Evolutionary conservation across 1,284 basidiomycete species (phyloP).

Genomic region (Veloboletus limbatus): DNA sequence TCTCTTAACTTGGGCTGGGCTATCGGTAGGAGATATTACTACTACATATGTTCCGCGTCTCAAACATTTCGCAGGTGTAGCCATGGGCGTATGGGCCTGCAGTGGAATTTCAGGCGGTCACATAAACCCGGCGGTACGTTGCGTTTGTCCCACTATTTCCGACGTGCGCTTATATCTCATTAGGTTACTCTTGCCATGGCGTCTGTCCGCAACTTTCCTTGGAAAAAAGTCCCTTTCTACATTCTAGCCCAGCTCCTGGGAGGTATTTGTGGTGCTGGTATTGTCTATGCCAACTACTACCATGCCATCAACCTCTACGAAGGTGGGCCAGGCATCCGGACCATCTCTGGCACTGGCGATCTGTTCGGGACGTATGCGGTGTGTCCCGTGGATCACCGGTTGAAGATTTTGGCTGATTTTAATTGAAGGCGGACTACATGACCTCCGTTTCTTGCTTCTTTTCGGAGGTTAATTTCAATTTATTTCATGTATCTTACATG

Average conservation of each 20-base stretch:
- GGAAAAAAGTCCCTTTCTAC: slow-evolving; percentile 74
- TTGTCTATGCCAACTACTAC: slow-evolving; percentile 76
- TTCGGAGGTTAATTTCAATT: slow-evolving; percentile 40
- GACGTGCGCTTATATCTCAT: slow-evolving; percentile 4
- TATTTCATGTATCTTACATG: slow-evolving; percentile 8
- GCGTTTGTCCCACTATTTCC: slow-evolving; percentile 13
- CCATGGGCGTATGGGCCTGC: slow-evolving; percentile 67
- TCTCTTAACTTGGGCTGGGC: slow-evolving; percentile 69
- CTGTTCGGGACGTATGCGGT: slow-evolving; percentile 75
- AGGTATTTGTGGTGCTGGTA: slow-evolving; percentile 60
- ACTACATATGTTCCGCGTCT: slow-evolving; percentile 2
- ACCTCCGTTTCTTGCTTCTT: slow-evolving; percentile 59
- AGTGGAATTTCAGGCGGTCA: slow-evolving; percentile 73
- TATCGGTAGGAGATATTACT: slow-evolving; percentile 40
- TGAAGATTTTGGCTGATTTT: slow-evolving; percentile 16
- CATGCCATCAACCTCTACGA: slow-evolving; percentile 72
- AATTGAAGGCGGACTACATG: slow-evolving; percentile 52
- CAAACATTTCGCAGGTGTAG: slow-evolving; percentile 35
- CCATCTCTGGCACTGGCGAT: slow-evolving; percentile 60
- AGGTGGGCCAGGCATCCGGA: slow-evolving; percentile 58
- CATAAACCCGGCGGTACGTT: slow-evolving; percentile 68
- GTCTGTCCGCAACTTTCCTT: slow-evolving; percentile 70
- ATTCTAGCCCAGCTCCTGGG: slow-evolving; percentile 72
- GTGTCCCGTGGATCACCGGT: slow-evolving; percentile 23
- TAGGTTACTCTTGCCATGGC: slow-evolving; percentile 69